These are phyloP conservation scores for Flaveria floridana DNA, from an alignment of 140 eudicot genomes.

Conservation along the genomic window DNA sequence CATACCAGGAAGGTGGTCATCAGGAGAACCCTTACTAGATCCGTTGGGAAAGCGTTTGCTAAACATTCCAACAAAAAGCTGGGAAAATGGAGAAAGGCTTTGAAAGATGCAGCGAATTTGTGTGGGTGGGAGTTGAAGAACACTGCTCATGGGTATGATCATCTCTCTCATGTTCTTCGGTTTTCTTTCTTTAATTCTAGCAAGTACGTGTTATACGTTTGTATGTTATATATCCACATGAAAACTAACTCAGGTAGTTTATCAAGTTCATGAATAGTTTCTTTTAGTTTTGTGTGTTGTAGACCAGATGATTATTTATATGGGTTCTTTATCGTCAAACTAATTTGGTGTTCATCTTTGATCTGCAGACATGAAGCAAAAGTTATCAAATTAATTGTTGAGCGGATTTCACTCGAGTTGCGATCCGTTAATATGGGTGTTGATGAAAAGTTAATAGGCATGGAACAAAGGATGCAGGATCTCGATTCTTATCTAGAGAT, in stretches of 20 bases:
- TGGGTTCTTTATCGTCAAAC: neutral
- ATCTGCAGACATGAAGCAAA: slow-evolving; percentile 25
- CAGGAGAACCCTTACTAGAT: no score
- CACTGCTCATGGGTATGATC: neutral
- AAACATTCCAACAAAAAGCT: neutral
- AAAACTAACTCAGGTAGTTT: no score
- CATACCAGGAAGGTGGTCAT: neutral
- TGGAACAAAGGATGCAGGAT: slow-evolving; percentile 26
- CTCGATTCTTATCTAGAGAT: neutral
- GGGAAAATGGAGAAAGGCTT: neutral
- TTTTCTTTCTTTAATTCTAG: neutral
- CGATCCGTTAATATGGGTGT: neutral
- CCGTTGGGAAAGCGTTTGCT: no score
- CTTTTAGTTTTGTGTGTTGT: neutral
- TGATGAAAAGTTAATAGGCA: slow-evolving; percentile 27
- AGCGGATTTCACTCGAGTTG: slow-evolving; percentile 4
- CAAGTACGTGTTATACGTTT: no score
- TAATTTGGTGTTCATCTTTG: neutral
- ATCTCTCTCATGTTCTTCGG: no score
- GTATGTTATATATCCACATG: no score
- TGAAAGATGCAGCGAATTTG: neutral
- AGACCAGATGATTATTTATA: neutral
- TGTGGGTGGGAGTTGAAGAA: slow-evolving; percentile 11
- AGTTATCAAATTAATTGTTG: slow-evolving; percentile 18
- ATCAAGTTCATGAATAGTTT: no score